phyloP scores from a whole-genome alignment of 768 basidiomycete genomes.

The Hypsizygus marmoreus region DNA sequence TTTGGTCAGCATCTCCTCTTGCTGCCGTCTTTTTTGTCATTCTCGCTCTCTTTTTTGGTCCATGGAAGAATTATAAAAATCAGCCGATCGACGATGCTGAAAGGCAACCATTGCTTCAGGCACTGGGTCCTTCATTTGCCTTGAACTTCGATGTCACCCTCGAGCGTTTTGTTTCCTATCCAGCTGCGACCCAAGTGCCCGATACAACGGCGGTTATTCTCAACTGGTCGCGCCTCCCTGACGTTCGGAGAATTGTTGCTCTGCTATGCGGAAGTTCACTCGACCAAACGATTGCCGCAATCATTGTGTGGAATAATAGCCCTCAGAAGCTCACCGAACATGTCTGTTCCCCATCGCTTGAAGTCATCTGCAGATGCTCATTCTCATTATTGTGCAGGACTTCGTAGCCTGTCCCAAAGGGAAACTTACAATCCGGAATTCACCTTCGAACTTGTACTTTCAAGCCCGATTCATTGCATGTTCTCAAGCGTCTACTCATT shows the following conservation, averaged over 20 bases:
- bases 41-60: not conserved
- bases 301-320: conserved; percentile 69
- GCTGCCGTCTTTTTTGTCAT: not conserved
- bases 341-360: conserved; percentile 32
- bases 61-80: not conserved
- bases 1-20: not conserved
- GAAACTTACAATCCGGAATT: conserved; percentile 57
- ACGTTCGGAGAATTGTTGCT: conserved; percentile 57
- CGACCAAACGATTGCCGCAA: conserved; percentile 44
- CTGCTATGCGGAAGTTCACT: conserved; percentile 50
- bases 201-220: conserved; percentile 60
- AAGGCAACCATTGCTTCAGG: no score
- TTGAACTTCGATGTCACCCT: not conserved
- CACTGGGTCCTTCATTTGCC: not conserved
- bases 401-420: conserved; percentile 43
- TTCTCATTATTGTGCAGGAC: conserved; percentile 31
- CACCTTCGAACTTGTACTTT: conserved; percentile 58
- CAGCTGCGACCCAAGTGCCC: conserved; percentile 11
- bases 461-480: conserved; percentile 65
- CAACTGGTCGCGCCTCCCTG: conserved; percentile 69
- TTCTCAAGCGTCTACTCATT: conserved; percentile 46
- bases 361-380: not conserved
- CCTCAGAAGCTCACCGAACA: conserved; percentile 40
- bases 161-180: not conserved
- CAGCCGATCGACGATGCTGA: no score